phyloP scores from a whole-genome alignment of 257 asterid genomes.

The Eucommia ulmoides region DNA sequence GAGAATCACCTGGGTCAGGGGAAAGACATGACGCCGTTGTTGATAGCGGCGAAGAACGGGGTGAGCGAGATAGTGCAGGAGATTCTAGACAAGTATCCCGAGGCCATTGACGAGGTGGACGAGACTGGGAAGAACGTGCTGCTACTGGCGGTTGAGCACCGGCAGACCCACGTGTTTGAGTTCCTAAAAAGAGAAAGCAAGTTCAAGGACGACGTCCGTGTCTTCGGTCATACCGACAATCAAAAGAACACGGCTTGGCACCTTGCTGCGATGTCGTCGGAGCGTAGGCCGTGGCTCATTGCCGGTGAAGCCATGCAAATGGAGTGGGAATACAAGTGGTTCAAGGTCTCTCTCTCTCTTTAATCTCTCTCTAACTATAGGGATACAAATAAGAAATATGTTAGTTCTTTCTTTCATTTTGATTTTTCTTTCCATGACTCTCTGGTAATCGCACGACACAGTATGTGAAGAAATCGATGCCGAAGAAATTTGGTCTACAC shows the following conservation, averaged over 20 bases:
- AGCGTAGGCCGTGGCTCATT: neutral
- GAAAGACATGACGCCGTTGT: constrained; percentile 28
- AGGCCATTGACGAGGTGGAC: constrained; percentile 42
- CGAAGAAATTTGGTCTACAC: too few relatives aligned
- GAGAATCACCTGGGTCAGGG: too few relatives aligned
- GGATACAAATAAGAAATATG: too few relatives aligned
- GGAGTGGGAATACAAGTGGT: neutral
- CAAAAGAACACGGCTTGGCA: neutral
- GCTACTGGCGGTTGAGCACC: constrained; percentile 39
- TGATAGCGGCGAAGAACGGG: constrained; percentile 51
- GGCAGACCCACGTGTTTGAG: constrained; percentile 29
- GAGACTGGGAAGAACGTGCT: constrained; percentile 31
- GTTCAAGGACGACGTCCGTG: neutral
- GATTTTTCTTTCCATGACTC: too few relatives aligned
- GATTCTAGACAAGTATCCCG: constrained; percentile 25
- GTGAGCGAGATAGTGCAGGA: constrained; percentile 36
- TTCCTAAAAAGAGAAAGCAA: constrained; percentile 1
- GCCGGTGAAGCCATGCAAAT: neutral
- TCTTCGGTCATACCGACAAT: neutral
- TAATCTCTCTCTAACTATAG: too few relatives aligned
- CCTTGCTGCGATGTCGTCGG: neutral
- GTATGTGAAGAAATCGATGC: too few relatives aligned
- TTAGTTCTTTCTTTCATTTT: too few relatives aligned
- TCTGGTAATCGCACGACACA: too few relatives aligned
- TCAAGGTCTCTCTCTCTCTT: too few relatives aligned